Conservation (phyloP, 768 basidiomycete species). For the Boletus sensibilis region DNA sequence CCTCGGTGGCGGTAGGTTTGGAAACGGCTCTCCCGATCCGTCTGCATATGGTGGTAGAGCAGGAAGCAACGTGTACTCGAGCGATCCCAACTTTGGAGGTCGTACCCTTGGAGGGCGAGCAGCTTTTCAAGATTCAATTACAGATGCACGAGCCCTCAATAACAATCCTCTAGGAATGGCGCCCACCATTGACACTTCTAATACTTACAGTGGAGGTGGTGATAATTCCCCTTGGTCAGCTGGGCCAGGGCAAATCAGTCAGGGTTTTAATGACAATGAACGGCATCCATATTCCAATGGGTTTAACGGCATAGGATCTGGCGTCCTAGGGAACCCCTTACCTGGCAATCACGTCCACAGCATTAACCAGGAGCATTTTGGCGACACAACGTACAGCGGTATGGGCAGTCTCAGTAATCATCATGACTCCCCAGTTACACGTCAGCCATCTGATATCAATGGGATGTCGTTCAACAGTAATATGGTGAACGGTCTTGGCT, state of each 20-base stretch:
- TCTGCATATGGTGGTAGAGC: slow-evolving; percentile 50
- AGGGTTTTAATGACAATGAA: slow-evolving; percentile 22
- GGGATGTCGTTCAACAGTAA: slow-evolving; percentile 22
- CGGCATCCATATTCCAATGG: slow-evolving; percentile 26
- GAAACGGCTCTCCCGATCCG: slow-evolving; percentile 70
- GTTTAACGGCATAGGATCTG: slow-evolving; percentile 21
- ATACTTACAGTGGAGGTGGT: slow-evolving; percentile 34
- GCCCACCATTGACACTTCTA: slow-evolving; percentile 40
- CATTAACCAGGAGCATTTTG: slow-evolving; percentile 28
- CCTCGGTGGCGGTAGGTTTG: slow-evolving; percentile 60
- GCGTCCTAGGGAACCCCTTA: slow-evolving; percentile 17
- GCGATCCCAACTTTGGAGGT: slow-evolving; percentile 37
- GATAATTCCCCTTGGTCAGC: slow-evolving; percentile 36
- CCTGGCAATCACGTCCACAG: slow-evolving; percentile 22
- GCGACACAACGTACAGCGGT: slow-evolving; percentile 23
- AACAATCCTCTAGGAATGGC: slow-evolving; percentile 33
- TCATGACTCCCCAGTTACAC: slow-evolving; percentile 24
- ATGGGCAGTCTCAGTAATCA: slow-evolving; percentile 23
- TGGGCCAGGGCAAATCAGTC: slow-evolving; percentile 24
- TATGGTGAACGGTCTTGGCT: slow-evolving; percentile 17
- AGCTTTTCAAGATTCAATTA: slow-evolving; percentile 39
- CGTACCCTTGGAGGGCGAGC: slow-evolving; percentile 37
- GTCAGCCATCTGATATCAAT: slow-evolving; percentile 25
- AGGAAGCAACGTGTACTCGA: slow-evolving; percentile 35
- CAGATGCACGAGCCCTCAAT: slow-evolving; percentile 41